Percentiles rank a stretch among this genome's conserved stretches.
Evolutionary conservation across 164 flowering plant species (phyloP).

Genomic region (Echeveria elegans): DNA sequence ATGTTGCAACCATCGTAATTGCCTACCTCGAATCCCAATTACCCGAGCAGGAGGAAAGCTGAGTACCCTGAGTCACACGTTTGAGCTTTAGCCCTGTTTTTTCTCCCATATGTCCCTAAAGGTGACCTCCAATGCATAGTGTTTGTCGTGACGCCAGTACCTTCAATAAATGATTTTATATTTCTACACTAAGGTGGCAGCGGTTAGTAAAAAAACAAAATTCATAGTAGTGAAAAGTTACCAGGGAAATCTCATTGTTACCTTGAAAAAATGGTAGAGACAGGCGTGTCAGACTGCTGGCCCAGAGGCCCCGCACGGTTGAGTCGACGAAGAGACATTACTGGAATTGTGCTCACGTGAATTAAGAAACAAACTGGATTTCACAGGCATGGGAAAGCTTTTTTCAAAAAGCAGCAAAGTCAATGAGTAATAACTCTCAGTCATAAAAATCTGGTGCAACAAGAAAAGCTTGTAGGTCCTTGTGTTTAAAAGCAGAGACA

Average conservation of each 20-base stretch:
- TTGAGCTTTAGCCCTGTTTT: background rate
- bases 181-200: background rate
- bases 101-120: background rate
- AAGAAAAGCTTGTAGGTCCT: background rate
- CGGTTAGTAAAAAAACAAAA: background rate
- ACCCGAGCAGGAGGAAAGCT: background rate
- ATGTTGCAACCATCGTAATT: background rate
- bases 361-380: background rate
- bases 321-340: background rate
- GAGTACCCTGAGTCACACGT: background rate
- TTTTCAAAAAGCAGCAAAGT: background rate
- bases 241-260: background rate
- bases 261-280: background rate
- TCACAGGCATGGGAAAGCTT: background rate
- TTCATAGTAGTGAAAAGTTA: background rate
- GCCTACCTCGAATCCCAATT: background rate
- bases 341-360: background rate
- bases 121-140: background rate
- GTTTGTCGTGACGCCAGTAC: background rate
- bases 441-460: background rate
- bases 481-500: background rate
- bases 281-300: background rate
- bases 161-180: background rate
- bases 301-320: background rate
- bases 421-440: background rate